Percentiles rank a stretch among this genome's conserved stretches.
These are phyloP conservation scores for Hericium erinaceus DNA, from an alignment of 768 basidiomycete species.

Conservation along the genomic window DNA sequence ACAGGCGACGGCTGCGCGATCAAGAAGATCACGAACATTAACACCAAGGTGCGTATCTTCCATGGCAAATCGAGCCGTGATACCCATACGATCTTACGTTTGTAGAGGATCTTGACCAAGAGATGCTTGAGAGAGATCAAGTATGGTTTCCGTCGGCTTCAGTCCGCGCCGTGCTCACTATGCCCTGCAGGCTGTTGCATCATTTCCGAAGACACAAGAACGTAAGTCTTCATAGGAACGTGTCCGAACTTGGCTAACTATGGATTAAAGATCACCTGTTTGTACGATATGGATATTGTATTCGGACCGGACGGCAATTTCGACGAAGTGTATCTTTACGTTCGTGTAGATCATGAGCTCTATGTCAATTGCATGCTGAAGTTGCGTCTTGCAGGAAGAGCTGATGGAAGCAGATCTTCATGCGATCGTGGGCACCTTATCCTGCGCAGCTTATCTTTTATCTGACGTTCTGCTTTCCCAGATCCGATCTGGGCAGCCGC, in stretches of 20 bases:
- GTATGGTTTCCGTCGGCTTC: slow-evolving; percentile 30
- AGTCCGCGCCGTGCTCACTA: slow-evolving; percentile 11
- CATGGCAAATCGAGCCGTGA: not conserved
- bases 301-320: slow-evolving; percentile 88
- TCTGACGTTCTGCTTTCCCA: slow-evolving; percentile 17
- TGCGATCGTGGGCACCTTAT: slow-evolving; percentile 67
- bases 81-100: not conserved
- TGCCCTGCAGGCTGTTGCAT: slow-evolving; percentile 61
- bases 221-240: slow-evolving; percentile 34
- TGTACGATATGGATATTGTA: slow-evolving; percentile 98
- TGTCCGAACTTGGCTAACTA: not conserved
- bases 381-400: slow-evolving; percentile 61
- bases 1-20: slow-evolving; percentile 88
- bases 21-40: slow-evolving; percentile 94
- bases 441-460: not conserved
- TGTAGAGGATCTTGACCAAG: slow-evolving; percentile 88
- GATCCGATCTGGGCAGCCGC: slow-evolving; percentile 82
- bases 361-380: not conserved
- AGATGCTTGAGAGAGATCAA: slow-evolving; percentile 92
- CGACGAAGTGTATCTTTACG: slow-evolving; percentile 92
- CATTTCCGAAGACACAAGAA: slow-evolving; percentile 99
- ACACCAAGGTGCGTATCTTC: slow-evolving; percentile 53
- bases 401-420: slow-evolving; percentile 99
- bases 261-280: slow-evolving; percentile 71
- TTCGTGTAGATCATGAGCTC: slow-evolving; percentile 29